Conservation (phyloP, 768 basidiomycete species). For the Naganishia antarctica region DNA sequence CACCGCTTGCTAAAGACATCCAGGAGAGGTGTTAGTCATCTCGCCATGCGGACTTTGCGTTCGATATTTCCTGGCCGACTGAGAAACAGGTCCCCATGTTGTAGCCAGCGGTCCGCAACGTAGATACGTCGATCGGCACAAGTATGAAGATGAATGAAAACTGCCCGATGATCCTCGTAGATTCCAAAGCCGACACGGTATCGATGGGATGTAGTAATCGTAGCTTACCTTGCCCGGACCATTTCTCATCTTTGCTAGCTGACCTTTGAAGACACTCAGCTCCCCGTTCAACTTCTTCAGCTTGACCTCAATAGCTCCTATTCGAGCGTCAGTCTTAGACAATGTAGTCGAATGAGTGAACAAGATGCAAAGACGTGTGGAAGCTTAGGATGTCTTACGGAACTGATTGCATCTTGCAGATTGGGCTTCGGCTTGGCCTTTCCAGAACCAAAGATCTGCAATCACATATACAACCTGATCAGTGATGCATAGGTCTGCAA, state of each 20-base stretch:
- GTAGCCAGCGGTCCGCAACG: too few species aligned
- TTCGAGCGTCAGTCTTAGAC: slow-evolving; percentile 87
- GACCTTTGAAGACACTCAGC: slow-evolving; percentile 83
- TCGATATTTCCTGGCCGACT: too few species aligned
- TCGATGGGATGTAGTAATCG: too few species aligned
- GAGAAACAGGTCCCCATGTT: too few species aligned
- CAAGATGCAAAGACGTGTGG: too few species aligned
- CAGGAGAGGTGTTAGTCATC: not conserved
- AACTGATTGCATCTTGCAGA: slow-evolving; percentile 86
- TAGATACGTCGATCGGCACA: too few species aligned
- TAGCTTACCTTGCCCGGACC: slow-evolving; percentile 87
- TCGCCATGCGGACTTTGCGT: too few species aligned
- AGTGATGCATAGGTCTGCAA: not conserved
- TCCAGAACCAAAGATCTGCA: slow-evolving; percentile 49
- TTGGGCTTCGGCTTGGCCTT: slow-evolving; percentile 70
- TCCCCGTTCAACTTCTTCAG: slow-evolving; percentile 94
- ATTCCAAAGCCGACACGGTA: too few species aligned
- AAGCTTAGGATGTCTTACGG: slow-evolving; percentile 51
- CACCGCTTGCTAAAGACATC: slow-evolving; percentile 68
- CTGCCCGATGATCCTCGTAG: too few species aligned
- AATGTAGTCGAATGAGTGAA: too few species aligned
- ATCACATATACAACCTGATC: not conserved
- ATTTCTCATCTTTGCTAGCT: slow-evolving; percentile 86
- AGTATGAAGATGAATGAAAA: too few species aligned
- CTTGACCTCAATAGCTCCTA: slow-evolving; percentile 90